Evolutionary conservation across 805 yeast species (phyloP), one percentile per base, ranked within the genome.

Genomic region (Candida railenensis): DNA sequence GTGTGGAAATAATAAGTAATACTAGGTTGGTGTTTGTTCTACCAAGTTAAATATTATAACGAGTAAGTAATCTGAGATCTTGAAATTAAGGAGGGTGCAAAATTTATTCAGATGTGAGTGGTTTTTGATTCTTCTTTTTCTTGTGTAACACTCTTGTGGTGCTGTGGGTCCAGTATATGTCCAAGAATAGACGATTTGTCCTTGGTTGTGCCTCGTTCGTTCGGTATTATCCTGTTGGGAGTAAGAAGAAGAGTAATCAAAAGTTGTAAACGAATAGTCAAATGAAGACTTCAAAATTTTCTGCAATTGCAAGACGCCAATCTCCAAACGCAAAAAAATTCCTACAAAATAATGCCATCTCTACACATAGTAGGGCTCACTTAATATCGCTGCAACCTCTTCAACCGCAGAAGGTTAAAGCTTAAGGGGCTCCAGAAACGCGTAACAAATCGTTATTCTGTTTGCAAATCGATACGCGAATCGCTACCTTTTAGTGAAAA

Each of bases 361-460:
- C 30, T 7, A 25, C 30, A n/a, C n/a, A n/a, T n/a, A n/a, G n/a
- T n/a, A n/a, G n/a, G n/a, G n/a, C n/a, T n/a, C n/a, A n/a, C n/a
- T n/a, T n/a, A n/a, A n/a, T n/a, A n/a, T n/a, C n/a, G n/a, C 14
- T 20, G 39, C 39, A 36, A 18, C 22, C 22, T 15, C 39, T 36
- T 36, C 4, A 19, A 37, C 8, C 28, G 19, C 19, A 21, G n/a
- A 7, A n/a, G n/a, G 19, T 30, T 37, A 20, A 37, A 37, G 12
- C 40, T 15, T 11, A 20, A 37, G 40, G 40, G 40, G 40, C 21
- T 37, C 16, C 28, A 37, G 21, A 22, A 37, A 37, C 22, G 22
- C 39, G 39, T 20, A 33, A 14, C 5, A 12, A 8, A 28, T 8
- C 32, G 32, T 5, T 7, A 14, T 33, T 33, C 36, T 8, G 14